These are phyloP conservation scores for Casaregolazyma lundiana DNA, from an alignment of 1,139 yeast species.

Conservation along the genomic window DNA sequence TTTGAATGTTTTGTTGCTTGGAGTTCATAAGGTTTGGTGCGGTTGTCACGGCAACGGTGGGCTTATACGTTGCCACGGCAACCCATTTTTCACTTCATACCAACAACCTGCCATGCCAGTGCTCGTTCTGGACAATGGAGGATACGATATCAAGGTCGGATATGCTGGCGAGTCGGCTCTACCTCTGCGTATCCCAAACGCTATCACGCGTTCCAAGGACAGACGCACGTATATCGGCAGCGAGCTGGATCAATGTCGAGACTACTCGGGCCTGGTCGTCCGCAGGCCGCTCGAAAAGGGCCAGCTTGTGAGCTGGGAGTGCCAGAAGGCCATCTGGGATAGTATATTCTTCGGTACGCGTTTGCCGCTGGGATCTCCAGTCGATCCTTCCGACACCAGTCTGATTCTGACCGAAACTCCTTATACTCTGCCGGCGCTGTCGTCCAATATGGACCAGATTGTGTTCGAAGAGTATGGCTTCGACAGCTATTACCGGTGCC, in stretches of 20 bases:
- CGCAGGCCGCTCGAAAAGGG: conserved; percentile 83
- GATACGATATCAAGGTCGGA: conserved; percentile 79
- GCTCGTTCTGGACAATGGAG: conserved; percentile 77
- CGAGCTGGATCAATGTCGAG: conserved; percentile 57
- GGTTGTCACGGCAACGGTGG: background rate
- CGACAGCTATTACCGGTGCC: conserved; percentile 56
- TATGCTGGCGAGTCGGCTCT: conserved; percentile 35
- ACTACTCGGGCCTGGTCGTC: conserved; percentile 69
- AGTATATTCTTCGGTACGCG: conserved; percentile 49
- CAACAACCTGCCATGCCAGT: conserved; percentile 17
- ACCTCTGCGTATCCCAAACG: conserved; percentile 60
- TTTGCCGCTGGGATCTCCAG: conserved; percentile 24
- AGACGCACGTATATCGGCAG: conserved; percentile 72
- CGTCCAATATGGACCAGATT: conserved; percentile 84
- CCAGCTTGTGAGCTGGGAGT: conserved; percentile 86
- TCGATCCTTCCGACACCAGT: conserved; percentile 46
- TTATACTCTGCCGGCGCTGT: conserved; percentile 74
- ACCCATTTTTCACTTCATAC: background rate
- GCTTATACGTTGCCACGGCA: background rate
- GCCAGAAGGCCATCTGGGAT: conserved; percentile 93
- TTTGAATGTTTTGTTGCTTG: conserved; percentile 1
- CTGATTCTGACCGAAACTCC: conserved; percentile 73
- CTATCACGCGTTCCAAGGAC: conserved; percentile 71
- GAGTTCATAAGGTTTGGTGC: background rate
- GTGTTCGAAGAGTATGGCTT: conserved; percentile 93